Evolutionary conservation across 2,329 filamentous ascomycete genomes (phyloP), one percentile per base, ranked within the genome.

Genomic region (Hypoxylon sp.): DNA sequence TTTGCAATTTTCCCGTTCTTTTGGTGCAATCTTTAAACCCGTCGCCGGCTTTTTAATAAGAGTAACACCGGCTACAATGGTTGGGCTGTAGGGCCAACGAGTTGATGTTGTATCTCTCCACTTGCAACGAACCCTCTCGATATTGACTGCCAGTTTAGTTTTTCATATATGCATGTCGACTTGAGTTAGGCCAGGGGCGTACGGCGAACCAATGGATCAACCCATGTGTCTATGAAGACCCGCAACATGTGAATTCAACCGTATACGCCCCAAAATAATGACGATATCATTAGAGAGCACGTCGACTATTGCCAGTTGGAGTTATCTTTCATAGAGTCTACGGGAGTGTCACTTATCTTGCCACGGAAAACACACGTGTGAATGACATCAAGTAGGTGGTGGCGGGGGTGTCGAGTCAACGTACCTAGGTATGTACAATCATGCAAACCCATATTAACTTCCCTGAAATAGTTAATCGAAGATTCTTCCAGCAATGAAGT

Each of bases 231-330:
- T 48, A 50, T 33, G 64, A 62, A 35, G 17, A 53, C 40, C 48
- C 60, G 54, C 66, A 54, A 48, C 59, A 67, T 72, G 58, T 66
- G 63, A 68, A 67, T 68, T 72, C 70, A 72, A 66, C 64, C 70
- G 70, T 64, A 55, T 56, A 63, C 53, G 35, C 44, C 60, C 53
- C 63, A 58, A 51, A 62, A 60, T 55, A 54, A 57, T 66, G 61
- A 55, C 55, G 30, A 56, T 40, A 54, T 27, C 30, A 49, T 55
- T 49, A 49, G n/a, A 58, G 14, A 65, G 25, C 40, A 54, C 13
- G 22, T 11, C 22, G 20, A 11, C 27, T 62, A 40, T 27, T 44
- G 37, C 22, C 50, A 53, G n/a, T 17, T 44, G 6, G 30, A 17
- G 31, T 46, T 44, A 44, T 31, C 13, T 54, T 30, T 48, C 51